phyloP scores from a whole-genome alignment of 163 green algal species.

The Volvox carteri region DNA sequence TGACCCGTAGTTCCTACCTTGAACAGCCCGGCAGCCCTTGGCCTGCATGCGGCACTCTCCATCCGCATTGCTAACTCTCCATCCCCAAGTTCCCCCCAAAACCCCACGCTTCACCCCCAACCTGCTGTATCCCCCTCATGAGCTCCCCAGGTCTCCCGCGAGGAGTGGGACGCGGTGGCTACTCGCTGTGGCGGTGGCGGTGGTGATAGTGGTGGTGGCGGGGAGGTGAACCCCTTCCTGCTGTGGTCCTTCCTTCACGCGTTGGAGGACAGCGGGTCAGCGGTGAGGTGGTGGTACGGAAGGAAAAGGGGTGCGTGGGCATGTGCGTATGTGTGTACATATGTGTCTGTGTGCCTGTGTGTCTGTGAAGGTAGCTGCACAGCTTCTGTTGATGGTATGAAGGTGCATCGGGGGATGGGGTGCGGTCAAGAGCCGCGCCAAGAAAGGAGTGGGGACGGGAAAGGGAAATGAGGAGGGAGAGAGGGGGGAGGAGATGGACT shows the following conservation, averaged over 20 bases:
- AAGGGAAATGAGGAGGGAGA: background rate
- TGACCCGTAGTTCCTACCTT: too few species aligned
- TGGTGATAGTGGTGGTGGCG: background rate
- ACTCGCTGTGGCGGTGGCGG: background rate
- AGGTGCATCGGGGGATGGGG: background rate
- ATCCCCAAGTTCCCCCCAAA: too few species aligned
- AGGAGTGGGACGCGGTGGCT: conserved; percentile 51
- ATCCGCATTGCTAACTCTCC: too few species aligned
- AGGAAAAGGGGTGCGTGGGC: background rate
- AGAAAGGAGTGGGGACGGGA: background rate
- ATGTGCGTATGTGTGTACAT: background rate
- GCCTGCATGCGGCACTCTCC: too few species aligned
- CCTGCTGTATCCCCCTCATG: too few species aligned
- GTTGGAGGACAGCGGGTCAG: conserved; percentile 43
- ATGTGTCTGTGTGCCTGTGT: too few species aligned
- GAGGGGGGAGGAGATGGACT: background rate
- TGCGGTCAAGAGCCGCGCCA: too few species aligned
- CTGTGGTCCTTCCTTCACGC: conserved; percentile 49
- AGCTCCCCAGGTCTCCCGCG: conserved; percentile 29
- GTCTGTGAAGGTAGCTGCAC: too few species aligned
- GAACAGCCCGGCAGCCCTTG: too few species aligned
- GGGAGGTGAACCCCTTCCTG: conserved; percentile 57
- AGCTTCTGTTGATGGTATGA: background rate
- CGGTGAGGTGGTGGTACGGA: conserved; percentile 6
- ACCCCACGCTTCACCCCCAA: too few species aligned